Percentiles rank a stretch among this genome's conserved stretches.
Evolutionary conservation across 139 green algal species (phyloP).

Genomic region (Penium margaritaceum): DNA sequence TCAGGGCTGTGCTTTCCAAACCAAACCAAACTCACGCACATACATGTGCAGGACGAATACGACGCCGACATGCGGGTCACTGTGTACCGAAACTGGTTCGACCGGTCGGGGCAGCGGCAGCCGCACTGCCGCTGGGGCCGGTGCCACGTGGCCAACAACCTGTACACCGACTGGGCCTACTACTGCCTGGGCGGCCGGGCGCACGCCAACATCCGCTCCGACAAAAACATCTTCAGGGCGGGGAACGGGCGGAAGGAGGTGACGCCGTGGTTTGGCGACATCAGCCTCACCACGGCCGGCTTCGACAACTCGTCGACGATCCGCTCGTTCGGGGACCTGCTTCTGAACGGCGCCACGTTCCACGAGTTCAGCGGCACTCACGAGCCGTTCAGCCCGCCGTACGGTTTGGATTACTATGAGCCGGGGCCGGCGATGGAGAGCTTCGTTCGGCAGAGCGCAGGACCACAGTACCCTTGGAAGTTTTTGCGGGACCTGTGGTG

Average conservation of each 20-base stretch:
- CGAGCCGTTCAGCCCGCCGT: neutral
- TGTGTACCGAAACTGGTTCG: conserved; percentile 15
- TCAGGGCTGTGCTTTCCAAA: too few species aligned
- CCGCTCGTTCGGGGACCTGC: conserved; percentile 5
- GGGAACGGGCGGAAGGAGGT: conserved; percentile 8
- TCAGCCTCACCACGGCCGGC: conserved; percentile 1
- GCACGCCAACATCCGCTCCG: conserved; percentile 6
- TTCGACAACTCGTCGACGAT: conserved; percentile 18
- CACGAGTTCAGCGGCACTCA: conserved; percentile 6
- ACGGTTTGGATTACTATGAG: neutral
- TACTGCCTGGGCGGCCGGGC: conserved; percentile 21
- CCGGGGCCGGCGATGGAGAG: neutral
- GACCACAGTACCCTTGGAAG: neutral
- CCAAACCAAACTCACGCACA: too few species aligned
- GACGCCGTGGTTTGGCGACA: conserved; percentile 14
- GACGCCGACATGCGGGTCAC: conserved; percentile 13
- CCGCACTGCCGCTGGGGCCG: conserved; percentile 14
- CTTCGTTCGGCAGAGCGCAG: neutral
- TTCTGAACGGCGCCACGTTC: conserved; percentile 18
- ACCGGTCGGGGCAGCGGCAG: conserved; percentile 2
- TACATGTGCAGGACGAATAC: too few species aligned
- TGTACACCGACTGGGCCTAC: conserved; percentile 18
- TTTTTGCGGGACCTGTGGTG: too few species aligned
- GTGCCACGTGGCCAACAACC: conserved; percentile 22
- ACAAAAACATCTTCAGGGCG: neutral